Percentiles rank a stretch among this genome's conserved stretches.
Conservation (phyloP, 208 protist genomes). For the Leishmania aethiopica region DNA sequence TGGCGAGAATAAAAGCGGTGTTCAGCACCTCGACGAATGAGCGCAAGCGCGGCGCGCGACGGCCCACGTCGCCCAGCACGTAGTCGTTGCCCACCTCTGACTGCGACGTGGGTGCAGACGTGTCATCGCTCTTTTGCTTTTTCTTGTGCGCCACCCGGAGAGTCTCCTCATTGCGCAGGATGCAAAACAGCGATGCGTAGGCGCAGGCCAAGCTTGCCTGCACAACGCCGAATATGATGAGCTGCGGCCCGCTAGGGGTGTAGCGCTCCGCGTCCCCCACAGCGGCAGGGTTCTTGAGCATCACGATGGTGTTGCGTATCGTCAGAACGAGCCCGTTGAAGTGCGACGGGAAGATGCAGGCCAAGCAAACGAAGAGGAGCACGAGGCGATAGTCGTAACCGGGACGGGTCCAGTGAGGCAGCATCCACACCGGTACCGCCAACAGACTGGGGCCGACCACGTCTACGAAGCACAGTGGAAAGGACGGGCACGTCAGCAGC, state of each 20-base stretch:
- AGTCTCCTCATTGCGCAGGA: conserved; percentile 33
- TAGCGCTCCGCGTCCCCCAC: conserved; percentile 57
- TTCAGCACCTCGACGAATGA: not conserved
- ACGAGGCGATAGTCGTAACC: conserved; percentile 44
- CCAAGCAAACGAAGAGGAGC: conserved; percentile 20
- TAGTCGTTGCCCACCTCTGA: conserved; percentile 22
- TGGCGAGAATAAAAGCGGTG: conserved; percentile 21
- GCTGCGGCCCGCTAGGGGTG: conserved; percentile 30
- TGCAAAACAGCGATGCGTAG: conserved; percentile 46
- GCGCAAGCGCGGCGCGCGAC: conserved; percentile 26
- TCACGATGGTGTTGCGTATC: conserved; percentile 64
- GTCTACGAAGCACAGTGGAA: conserved; percentile 56
- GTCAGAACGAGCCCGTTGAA: conserved; percentile 68
- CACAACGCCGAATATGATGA: conserved; percentile 40
- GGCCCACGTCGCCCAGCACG: conserved; percentile 44
- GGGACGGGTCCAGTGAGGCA: conserved; percentile 34
- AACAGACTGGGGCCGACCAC: conserved; percentile 34
- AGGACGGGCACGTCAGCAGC: conserved; percentile 31
- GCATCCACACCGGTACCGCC: conserved; percentile 35
- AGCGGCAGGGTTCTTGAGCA: conserved; percentile 28
- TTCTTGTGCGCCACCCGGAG: conserved; percentile 3
- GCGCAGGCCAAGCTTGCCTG: conserved; percentile 38
- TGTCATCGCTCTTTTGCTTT: conserved; percentile 8
- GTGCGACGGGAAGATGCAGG: conserved; percentile 46
- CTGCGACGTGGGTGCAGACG: conserved; percentile 8